Conservation (phyloP, 2,329 filamentous ascomycete species). For the Grosmannia clavigera region DNA sequence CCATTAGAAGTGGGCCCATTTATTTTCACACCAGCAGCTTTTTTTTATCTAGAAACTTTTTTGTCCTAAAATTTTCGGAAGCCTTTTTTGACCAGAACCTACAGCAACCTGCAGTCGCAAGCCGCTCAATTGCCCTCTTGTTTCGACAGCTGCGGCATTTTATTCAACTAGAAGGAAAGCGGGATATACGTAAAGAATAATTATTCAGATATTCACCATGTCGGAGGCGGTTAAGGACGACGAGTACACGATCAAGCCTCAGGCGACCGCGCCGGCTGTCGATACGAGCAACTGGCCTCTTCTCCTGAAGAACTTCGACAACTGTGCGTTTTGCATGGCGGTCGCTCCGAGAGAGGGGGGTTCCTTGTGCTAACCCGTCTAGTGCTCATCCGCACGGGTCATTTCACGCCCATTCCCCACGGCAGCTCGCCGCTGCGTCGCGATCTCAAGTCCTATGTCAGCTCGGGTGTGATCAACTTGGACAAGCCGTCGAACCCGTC, state of each 20-base stretch:
- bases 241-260: constrained; percentile 85
- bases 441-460: constrained; percentile 94
- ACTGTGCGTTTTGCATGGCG: constrained; percentile 40
- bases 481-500: constrained; percentile 97
- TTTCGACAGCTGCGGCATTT: neutral
- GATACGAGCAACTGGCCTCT: constrained; percentile 88
- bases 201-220: constrained; percentile 1
- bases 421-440: constrained; percentile 85
- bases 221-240: constrained; percentile 33
- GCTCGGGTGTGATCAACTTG: constrained; percentile 95
- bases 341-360: constrained; percentile 1
- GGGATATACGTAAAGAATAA: neutral
- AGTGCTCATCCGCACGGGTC: constrained; percentile 87
- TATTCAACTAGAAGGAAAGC: neutral
- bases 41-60: constrained; percentile 10
- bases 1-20: neutral
- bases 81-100: constrained; percentile 1
- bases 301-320: constrained; percentile 90
- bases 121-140: neutral
- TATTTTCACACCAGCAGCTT: constrained; percentile 7
- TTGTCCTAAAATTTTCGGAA: constrained; percentile 1
- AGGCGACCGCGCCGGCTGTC: constrained; percentile 63
- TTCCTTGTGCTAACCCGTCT: constrained; percentile 5
- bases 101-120: neutral
- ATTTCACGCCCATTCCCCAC: constrained; percentile 93